Conservation (phyloP, 1,284 basidiomycete species). For the Takashimella tepidaria region DNA sequence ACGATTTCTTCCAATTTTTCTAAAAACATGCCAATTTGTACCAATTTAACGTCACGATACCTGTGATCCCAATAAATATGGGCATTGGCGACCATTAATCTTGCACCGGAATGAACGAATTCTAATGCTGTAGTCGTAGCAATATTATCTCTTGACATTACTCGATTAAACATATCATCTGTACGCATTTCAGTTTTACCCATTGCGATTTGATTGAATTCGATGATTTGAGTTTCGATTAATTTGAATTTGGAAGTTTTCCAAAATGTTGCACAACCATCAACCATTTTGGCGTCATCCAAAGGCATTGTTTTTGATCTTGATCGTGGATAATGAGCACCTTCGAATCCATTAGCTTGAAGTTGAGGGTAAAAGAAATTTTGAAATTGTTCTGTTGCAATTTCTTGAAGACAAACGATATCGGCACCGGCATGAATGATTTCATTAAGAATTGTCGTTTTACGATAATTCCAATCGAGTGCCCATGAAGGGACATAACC, state of each 20-base stretch:
- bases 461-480: constrained; percentile 89
- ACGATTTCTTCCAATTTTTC: constrained; percentile 91
- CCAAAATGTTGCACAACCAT: constrained; percentile 97
- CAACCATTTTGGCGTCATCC: constrained; percentile 78
- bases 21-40: constrained; percentile 85
- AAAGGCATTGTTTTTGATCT: constrained; percentile 90
- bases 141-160: constrained; percentile 93
- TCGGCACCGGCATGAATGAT: constrained; percentile 79
- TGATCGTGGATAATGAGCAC: constrained; percentile 89
- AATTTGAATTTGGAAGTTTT: constrained; percentile 86
- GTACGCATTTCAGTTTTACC: constrained; percentile 94
- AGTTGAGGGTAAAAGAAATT: constrained; percentile 84
- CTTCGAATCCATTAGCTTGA: constrained; percentile 76
- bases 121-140: constrained; percentile 85
- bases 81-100: constrained; percentile 82
- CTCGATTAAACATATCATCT: constrained; percentile 99
- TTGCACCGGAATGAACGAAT: constrained; percentile 76
- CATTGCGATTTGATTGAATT: constrained; percentile 91
- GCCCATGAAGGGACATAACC: constrained; percentile 98
- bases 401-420: constrained; percentile 86
- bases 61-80: constrained; percentile 93
- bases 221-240: constrained; percentile 89
- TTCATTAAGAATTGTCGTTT: constrained; percentile 83
- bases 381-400: constrained; percentile 89
- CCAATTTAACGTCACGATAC: constrained; percentile 94